These are phyloP conservation scores for Vachellia collinsii DNA, from an alignment of 306 rosid species.

Conservation along the genomic window DNA sequence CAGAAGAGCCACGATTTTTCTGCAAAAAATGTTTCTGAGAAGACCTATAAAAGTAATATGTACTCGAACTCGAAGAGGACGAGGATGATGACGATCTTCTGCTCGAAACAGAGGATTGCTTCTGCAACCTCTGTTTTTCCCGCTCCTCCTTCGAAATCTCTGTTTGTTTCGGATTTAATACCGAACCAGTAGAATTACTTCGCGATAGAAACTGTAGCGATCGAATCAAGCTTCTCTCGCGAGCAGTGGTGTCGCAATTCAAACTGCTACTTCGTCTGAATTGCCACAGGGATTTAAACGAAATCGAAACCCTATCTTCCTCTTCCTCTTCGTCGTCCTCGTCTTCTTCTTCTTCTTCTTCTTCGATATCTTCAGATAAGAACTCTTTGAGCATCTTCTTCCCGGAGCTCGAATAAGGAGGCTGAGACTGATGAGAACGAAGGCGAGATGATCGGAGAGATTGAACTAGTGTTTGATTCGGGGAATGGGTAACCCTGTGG, in stretches of 20 bases:
- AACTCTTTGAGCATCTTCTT: constrained; percentile 89
- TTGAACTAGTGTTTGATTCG: constrained; percentile 29
- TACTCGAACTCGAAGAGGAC: constrained; percentile 61
- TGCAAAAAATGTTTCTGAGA: constrained; percentile 53
- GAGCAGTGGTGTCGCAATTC: constrained; percentile 55
- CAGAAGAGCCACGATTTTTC: constrained; percentile 54
- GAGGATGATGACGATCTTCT: constrained; percentile 62
- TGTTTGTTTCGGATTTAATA: constrained; percentile 54
- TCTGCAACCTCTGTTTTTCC: constrained; percentile 68
- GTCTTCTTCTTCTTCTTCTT: constrained; percentile 49
- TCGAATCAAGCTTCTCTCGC: constrained; percentile 58
- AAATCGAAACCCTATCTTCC: constrained; percentile 38
- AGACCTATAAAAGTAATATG: constrained; percentile 57
- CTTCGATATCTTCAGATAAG: constrained; percentile 45
- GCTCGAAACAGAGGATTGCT: constrained; percentile 71
- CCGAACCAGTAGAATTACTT: constrained; percentile 92
- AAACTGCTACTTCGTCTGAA: constrained; percentile 89
- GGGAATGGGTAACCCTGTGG: constrained; percentile 37
- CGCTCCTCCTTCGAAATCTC: constrained; percentile 46
- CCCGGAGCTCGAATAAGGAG: constrained; percentile 23
- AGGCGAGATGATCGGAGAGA: constrained; percentile 14
- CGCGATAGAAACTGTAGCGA: constrained; percentile 83
- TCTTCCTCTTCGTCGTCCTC: constrained; percentile 53
- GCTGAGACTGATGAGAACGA: constrained; percentile 28
- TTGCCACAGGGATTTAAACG: constrained; percentile 76